Base-by-base conservation (phyloP, 306 rosid genomes). In the Cucumis hystrix region DNA sequence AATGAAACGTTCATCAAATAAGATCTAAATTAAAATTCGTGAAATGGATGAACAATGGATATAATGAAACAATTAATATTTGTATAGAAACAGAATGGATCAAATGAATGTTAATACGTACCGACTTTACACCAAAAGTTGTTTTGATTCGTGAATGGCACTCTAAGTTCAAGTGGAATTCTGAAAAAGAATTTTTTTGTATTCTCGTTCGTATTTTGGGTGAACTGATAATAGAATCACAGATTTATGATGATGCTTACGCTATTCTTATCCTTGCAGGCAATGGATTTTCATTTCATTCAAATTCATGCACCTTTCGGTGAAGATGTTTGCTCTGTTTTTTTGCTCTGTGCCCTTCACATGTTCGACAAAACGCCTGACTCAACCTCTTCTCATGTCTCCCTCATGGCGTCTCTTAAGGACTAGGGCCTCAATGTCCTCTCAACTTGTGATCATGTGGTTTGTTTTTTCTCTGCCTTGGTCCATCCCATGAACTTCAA, bases 351-450 rank as follows among this genome's bases (percentile, higher is more conserved):
- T 15, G 10, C 43, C 76, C 39, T 23, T 28, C 76, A 72, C 76
- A 72, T 72, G 76, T 72, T 72, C 60, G 76, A 72, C 76, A 72
- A 72, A 72, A 72, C 49, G 41, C 41, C 76, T 72, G 76, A 72
- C 76, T 9, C 17, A 72, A 72, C 41, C 14, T 16, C 60, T 28
- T 49, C 43, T 4, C 20, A 8, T 72, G 76, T 54, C 17, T 72
- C 76, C 76, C 76, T 71, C 76, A 28, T 71, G 76, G 76, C 39
- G n/a, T 49, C 59, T 23, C 21, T 8, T 51, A 6, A 12, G 35
- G 20, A 7, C 18, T 18, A n/a, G 75, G 56, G 56, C 76, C 76
- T 71, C 21, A 13, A 17, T 70, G 57, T 70, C 58, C 18, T 67
- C 56, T 68, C 57, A 43, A 21, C 25, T 71, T 69, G 7, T 51